These are phyloP conservation scores for Boletus tomentosulus DNA, from an alignment of 768 basidiomycete species.

Conservation along the genomic window DNA sequence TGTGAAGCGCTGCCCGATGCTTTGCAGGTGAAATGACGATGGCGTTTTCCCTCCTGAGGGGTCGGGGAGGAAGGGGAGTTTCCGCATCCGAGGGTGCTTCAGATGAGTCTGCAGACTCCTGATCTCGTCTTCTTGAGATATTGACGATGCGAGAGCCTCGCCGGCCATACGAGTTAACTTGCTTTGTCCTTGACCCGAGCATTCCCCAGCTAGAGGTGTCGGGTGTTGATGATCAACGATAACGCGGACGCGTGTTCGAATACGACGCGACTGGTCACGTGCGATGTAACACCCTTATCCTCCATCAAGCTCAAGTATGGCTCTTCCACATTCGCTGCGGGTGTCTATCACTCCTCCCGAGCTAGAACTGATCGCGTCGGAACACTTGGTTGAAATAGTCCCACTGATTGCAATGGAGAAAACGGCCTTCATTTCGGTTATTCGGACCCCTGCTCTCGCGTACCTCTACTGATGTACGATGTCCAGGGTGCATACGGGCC, in stretches of 20 bases:
- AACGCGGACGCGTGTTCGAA: conserved; percentile 11
- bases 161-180: conserved; percentile 62
- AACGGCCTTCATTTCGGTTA: conserved; percentile 83
- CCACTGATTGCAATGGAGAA: conserved; percentile 88
- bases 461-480: conserved; percentile 5
- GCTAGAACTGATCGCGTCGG: conserved; percentile 83
- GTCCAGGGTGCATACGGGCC: conserved; percentile 89
- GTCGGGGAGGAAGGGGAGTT: conserved; percentile 7
- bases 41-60: conserved; percentile 21
- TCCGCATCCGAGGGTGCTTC: conserved; percentile 35
- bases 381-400: conserved; percentile 80
- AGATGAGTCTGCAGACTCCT: conserved; percentile 30
- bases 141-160: conserved; percentile 59
- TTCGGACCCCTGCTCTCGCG: conserved; percentile 31
- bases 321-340: conserved; percentile 68
- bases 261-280: conserved; percentile 20
- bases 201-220: neutral
- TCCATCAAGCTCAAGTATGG: conserved; percentile 37
- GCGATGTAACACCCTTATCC: conserved; percentile 24
- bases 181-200: conserved; percentile 61
- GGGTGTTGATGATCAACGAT: neutral
- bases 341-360: conserved; percentile 77
- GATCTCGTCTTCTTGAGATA: conserved; percentile 33
- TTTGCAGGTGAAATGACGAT: conserved; percentile 22
- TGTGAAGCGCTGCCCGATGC: conserved; percentile 8